These are phyloP conservation scores for Crithidia brevicula DNA, from an alignment of 208 protist genomes.

Conservation along the genomic window DNA sequence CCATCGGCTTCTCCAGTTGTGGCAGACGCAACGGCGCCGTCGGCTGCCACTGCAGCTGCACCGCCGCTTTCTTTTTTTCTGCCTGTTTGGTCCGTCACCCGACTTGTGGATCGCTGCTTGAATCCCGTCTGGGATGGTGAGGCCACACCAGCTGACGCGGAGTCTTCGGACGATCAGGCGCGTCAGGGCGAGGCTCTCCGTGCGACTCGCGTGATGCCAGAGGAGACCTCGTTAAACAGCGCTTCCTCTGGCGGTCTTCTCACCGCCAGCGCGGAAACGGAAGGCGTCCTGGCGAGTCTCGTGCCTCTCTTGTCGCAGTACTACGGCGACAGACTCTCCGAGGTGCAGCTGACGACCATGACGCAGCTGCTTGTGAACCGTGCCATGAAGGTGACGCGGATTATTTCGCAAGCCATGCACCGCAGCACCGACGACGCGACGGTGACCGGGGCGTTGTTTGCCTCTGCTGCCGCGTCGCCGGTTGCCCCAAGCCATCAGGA, in stretches of 20 bases:
- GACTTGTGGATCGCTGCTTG: conserved; percentile 24
- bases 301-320: conserved; percentile 36
- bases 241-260: neutral
- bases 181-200: no score
- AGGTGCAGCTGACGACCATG: conserved; percentile 17
- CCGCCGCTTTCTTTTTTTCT: conserved; percentile 34
- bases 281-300: conserved; percentile 19
- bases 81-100: conserved; percentile 18
- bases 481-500: no score
- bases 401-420: conserved; percentile 12
- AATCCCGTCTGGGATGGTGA: conserved; percentile 10
- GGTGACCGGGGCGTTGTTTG: neutral
- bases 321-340: conserved; percentile 21
- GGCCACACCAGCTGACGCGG: neutral
- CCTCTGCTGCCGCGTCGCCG: neutral
- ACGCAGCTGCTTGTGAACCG: conserved; percentile 37
- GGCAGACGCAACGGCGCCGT: neutral
- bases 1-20: neutral
- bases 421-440: conserved; percentile 15
- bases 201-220: neutral
- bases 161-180: no score
- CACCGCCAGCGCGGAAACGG: conserved; percentile 12
- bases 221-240: neutral
- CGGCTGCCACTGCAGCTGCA: neutral
- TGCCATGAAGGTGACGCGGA: conserved; percentile 26